Evolutionary conservation across 192 early-diverging fungal genomes (phyloP).

Genomic region (Rhizophagus clarus): DNA sequence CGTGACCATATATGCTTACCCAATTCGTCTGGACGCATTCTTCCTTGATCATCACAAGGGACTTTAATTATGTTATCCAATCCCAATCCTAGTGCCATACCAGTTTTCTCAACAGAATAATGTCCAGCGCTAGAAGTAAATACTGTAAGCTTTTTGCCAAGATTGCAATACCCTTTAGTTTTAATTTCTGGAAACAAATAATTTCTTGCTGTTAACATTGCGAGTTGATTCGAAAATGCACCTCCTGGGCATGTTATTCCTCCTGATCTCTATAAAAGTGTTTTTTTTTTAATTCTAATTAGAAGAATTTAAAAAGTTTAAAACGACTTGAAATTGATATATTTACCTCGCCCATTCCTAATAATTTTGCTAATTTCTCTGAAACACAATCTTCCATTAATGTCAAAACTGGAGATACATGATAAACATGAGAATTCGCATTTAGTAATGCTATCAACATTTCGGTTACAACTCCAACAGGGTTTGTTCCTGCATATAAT

Average conservation of each 20-base stretch:
- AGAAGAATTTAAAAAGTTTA: not conserved
- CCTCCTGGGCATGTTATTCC: constrained; percentile 79
- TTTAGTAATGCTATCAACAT: constrained; percentile 71
- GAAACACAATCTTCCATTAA: constrained; percentile 70
- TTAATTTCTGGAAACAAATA: constrained; percentile 63
- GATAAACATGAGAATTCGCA: constrained; percentile 78
- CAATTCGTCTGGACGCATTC: constrained; percentile 60
- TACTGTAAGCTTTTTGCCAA: constrained; percentile 51
- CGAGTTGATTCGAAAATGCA: constrained; percentile 73
- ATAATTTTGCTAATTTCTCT: constrained; percentile 43
- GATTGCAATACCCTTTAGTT: constrained; percentile 50
- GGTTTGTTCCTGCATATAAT: constrained; percentile 75
- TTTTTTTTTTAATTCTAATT: not conserved
- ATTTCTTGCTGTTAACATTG: constrained; percentile 76
- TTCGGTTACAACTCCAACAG: constrained; percentile 74
- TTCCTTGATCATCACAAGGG: constrained; percentile 59
- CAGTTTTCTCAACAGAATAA: constrained; percentile 77
- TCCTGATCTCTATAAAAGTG: constrained; percentile 42
- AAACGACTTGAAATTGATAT: not conserved
- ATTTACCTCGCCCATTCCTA: constrained; percentile 48
- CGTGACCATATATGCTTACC: constrained; percentile 34
- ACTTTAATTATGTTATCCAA: constrained; percentile 67
- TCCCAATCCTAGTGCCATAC: constrained; percentile 71
- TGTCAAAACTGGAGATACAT: constrained; percentile 69
- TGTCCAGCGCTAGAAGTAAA: constrained; percentile 76